Percentiles rank a stretch among this genome's conserved stretches.
Evolutionary conservation across 2,329 filamentous ascomycete species (phyloP).

Genomic region (Cladosporium sp.): DNA sequence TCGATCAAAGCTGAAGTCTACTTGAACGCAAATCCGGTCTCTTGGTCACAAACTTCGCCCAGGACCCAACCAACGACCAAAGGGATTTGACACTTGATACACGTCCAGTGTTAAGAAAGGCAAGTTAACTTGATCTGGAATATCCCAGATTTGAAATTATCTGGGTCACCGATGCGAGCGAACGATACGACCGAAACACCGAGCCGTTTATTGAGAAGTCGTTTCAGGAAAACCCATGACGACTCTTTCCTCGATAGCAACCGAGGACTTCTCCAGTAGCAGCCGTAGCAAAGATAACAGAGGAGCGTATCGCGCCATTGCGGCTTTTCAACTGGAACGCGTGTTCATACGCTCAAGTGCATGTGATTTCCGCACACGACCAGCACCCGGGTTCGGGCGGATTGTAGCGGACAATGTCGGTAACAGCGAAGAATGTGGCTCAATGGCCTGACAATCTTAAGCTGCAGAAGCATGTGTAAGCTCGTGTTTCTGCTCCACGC

Average conservation of each 20-base stretch:
- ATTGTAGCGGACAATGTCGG: background rate
- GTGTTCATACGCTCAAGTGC: too few relatives aligned
- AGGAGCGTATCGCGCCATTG: too few relatives aligned
- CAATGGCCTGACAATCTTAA: background rate
- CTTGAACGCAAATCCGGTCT: background rate
- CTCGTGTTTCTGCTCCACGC: background rate
- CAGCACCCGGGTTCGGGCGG: background rate
- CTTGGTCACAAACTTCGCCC: background rate
- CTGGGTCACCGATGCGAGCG: background rate
- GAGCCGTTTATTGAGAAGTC: background rate
- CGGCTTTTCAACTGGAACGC: too few relatives aligned
- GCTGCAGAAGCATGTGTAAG: background rate
- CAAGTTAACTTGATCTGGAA: fast-evolving
- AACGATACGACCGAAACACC: background rate
- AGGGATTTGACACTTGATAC: background rate
- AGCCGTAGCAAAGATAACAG: background rate
- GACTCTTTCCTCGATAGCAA: background rate
- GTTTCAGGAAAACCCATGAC: background rate
- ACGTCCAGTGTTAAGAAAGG: background rate
- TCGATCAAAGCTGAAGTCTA: background rate
- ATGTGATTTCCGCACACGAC: background rate
- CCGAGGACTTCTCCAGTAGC: background rate
- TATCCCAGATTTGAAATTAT: background rate
- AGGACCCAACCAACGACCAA: background rate
- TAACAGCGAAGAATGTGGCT: background rate